Evolutionary conservation across 1,284 basidiomycete genomes (phyloP).

Genomic region (Rhodotorula sp.): DNA sequence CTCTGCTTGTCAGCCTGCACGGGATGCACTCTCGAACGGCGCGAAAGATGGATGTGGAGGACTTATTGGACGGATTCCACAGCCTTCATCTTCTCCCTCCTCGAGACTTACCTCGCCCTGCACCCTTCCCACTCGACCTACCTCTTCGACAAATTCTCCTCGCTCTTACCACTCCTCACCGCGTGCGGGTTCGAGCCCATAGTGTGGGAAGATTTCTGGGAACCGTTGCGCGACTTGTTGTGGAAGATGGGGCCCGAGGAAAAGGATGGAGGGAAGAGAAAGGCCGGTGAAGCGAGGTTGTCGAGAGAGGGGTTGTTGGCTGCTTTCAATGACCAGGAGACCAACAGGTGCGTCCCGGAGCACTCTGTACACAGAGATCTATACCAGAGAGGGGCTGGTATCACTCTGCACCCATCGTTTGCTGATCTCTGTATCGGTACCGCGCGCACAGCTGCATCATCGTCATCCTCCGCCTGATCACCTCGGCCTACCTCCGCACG

Average conservation of each 20-base stretch:
- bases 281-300: conserved; percentile 46
- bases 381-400: no score
- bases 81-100: conserved; percentile 69
- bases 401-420: no score
- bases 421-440: no score
- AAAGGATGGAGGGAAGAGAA: conserved; percentile 12
- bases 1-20: no score
- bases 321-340: conserved; percentile 59
- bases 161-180: conserved; percentile 59
- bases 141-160: conserved; percentile 59
- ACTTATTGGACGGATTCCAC: not conserved
- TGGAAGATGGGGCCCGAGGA: conserved; percentile 13
- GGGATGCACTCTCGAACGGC: no score
- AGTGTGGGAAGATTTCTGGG: conserved; percentile 60
- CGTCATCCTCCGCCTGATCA: conserved; percentile 70
- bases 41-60: not conserved
- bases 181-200: conserved; percentile 65
- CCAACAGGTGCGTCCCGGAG: conserved; percentile 15
- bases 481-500: conserved; percentile 73
- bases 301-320: conserved; percentile 54
- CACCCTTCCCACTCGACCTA: conserved; percentile 56
- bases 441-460: conserved; percentile 53
- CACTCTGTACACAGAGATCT: not conserved
- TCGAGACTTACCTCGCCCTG: conserved; percentile 60
- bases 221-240: conserved; percentile 46